Conservation (phyloP, 768 basidiomycete genomes). For the Termitomyces heimii region DNA sequence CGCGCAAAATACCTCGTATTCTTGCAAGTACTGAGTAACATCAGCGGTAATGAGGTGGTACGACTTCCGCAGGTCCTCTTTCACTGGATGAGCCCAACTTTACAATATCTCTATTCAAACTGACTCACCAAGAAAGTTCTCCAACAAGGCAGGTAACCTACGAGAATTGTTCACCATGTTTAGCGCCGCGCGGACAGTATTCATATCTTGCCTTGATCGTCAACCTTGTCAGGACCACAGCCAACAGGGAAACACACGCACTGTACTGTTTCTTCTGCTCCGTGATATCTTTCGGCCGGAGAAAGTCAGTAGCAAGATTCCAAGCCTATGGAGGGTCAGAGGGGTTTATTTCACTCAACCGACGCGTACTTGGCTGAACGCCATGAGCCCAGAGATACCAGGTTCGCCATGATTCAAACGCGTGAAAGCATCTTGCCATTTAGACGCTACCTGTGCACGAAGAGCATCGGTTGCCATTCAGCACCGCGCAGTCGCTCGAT, state of each 20-base stretch:
- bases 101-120: background rate
- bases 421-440: constrained; percentile 69
- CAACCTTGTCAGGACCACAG: background rate
- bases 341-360: background rate
- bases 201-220: constrained; percentile 30
- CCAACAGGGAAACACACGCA: constrained; percentile 3
- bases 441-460: constrained; percentile 58
- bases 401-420: constrained; percentile 52
- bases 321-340: constrained; percentile 43
- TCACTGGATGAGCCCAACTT: background rate
- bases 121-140: constrained; percentile 65
- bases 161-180: constrained; percentile 51
- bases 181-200: constrained; percentile 48
- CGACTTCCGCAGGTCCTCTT: constrained; percentile 60
- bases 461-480: constrained; percentile 56
- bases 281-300: constrained; percentile 50
- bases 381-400: constrained; percentile 60
- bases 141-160: constrained; percentile 58
- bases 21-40: constrained; percentile 47
- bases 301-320: constrained; percentile 45
- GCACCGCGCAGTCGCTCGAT: background rate
- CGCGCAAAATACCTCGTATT: constrained; percentile 47
- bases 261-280: constrained; percentile 23
- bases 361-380: constrained; percentile 51
- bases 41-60: constrained; percentile 59